Base-by-base conservation (phyloP, 2,329 filamentous ascomycete genomes). In the Leptoxyphium fumago region DNA sequence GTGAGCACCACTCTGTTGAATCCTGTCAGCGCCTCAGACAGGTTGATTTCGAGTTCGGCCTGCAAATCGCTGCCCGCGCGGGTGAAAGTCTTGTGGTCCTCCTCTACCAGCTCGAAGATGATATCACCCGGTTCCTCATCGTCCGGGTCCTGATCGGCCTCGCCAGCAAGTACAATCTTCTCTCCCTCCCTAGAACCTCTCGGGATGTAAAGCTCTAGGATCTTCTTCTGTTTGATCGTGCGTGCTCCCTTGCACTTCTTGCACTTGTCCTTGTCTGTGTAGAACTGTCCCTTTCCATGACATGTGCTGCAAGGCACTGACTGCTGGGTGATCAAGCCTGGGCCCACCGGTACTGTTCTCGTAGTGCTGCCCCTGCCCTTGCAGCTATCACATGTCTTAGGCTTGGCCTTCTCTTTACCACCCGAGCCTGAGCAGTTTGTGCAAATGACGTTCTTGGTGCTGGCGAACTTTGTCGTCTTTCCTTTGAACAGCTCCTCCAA, bases 221-320 rank as follows among this genome's bases (percentile, higher is more conserved):
- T 84, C 69, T 96, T 98, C 65, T 84, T 91, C 65, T 91, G 84
- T 56, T 87, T 82, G 39, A 79, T 78, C 11, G 85, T 87, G 49
- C 85, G 77, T 64, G 84, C 84, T 58, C 91, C 91, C 68, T 96
- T 96, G 77, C 91, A 98, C 71, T 91, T 95, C 73, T 94, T 94
- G 73, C 91, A 98, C 61, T 86, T 85, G 59, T 98, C 91, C 71
- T 96, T 96, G 59, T 94, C 86, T 64, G 89, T 89, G 69, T 80
- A 94, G 58, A 88, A 79, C 58, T 80, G 79, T 5, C 91, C 91
- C n/a, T 79, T 75, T 29, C 88, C 89, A 47, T 80, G 74, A 66
- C 91, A 98, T 56, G 82, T 80, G 55, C 82, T 80, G 64, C 91
- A 98, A 30, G 80, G 65, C 32, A 88, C 78, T 6, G 80, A 78